Evolutionary conservation across 306 rosid genomes (phyloP), one percentile per base, ranked within the genome.

Genomic region (Inga laurina): DNA sequence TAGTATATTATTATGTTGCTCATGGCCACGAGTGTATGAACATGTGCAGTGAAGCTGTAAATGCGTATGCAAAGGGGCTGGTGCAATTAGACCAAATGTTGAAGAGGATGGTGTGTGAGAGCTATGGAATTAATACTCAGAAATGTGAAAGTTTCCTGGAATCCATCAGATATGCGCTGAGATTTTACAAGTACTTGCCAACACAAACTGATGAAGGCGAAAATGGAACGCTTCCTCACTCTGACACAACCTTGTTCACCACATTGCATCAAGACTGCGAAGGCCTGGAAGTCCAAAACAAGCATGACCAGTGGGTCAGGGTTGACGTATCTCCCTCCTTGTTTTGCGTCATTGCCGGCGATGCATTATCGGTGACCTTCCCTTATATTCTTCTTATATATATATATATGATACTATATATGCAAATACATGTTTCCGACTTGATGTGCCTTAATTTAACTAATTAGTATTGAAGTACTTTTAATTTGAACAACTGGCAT

Each of bases 21-120:
- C 67, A 24, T 61, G 67, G 67, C 15, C 12, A 62, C 27, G 16
- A 1, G 6, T 61, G n/a, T 8, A 21, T 22, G 15, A 13, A 3
- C 56, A 49, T 56, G 4, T 22, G 37, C 19, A 80, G 87, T 76
- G 81, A 84, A 76, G 61, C 69, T 61, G 82, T 69, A 4, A 68
- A 46, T 39, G 73, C 39, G 4, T 84, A 75, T 84, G 59, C 82
- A 10, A 84, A 75, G 67, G 12, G 72, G 4, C 19, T 84, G 21
- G 16, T 56, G 45, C 79, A 76, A 35, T 62, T 84, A 10, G 84
- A 75, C 61, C 75, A 39, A 30, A 76, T 8, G 2, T 34, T 80
- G 79, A 75, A 75, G 78, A 76, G 70, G 34, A 59, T 84, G 84
- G 78, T 84, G 57, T 84, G 68, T 46, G 87, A 84, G 1, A 80